These are phyloP conservation scores for Simmondsia chinensis DNA, from an alignment of 148 eudicot genomes.

Conservation along the genomic window DNA sequence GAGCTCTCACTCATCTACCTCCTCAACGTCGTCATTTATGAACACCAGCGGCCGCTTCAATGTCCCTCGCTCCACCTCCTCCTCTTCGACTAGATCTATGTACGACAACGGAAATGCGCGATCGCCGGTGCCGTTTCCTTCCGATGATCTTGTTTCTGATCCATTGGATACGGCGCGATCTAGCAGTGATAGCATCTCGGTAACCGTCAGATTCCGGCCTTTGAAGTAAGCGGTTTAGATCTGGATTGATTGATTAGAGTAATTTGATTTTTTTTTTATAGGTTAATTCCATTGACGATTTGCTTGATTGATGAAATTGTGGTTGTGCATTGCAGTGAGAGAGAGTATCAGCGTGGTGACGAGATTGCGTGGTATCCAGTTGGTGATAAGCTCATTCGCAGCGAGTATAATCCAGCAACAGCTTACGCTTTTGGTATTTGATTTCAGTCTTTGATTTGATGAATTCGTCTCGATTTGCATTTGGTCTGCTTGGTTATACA, in stretches of 20 bases:
- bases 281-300: slow-evolving; percentile 9
- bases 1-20: slow-evolving; percentile 59
- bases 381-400: slow-evolving; percentile 75
- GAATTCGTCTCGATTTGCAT: too few relatives aligned
- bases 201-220: slow-evolving; percentile 86
- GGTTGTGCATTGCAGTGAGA: too few relatives aligned
- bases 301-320: too few relatives aligned
- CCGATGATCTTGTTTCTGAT: slow-evolving; percentile 43
- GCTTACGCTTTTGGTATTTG: slow-evolving; percentile 95
- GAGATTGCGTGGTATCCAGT: slow-evolving; percentile 92
- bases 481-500: too few relatives aligned
- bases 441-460: too few relatives aligned
- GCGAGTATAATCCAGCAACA: slow-evolving; percentile 75
- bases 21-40: slow-evolving; percentile 76
- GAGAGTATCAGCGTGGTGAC: slow-evolving; percentile 81
- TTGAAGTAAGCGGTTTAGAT: slow-evolving; percentile 71
- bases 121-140: too few relatives aligned
- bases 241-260: neutral
- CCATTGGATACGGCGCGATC: slow-evolving; percentile 45
- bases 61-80: too few relatives aligned
- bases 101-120: too few relatives aligned
- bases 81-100: slow-evolving; percentile 62
- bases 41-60: slow-evolving; percentile 35
- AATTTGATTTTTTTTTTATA: neutral
- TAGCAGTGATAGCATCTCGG: slow-evolving; percentile 78